Conservation (phyloP, 495 filamentous ascomycete genomes). For the Podospora bellae-mahoneyi region DNA sequence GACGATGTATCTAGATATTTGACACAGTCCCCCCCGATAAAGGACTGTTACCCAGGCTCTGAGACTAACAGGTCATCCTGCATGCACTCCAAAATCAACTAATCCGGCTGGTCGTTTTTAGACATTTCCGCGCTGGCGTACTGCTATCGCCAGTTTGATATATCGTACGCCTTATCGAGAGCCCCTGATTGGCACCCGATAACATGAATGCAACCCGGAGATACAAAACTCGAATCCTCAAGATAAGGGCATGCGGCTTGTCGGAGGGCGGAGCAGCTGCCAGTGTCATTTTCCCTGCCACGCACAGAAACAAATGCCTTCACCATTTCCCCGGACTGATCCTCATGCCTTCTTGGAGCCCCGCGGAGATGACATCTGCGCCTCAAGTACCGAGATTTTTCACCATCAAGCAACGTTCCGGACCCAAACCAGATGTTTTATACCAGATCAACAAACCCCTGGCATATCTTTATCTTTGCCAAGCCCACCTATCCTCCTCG, state of each 20-base stretch:
- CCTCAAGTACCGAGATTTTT: not conserved
- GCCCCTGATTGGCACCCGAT: not conserved
- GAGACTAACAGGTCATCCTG: too few species aligned
- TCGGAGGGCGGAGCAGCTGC: not conserved
- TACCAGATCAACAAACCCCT: not conserved
- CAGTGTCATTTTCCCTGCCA: not conserved
- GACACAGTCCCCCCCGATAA: too few species aligned
- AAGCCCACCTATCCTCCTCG: not conserved
- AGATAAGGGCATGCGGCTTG: not conserved
- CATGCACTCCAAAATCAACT: too few species aligned
- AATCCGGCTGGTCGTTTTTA: too few species aligned
- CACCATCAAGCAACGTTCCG: not conserved
- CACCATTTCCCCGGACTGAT: not conserved
- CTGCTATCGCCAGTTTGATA: not conserved
- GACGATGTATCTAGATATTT: too few species aligned
- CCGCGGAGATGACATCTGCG: constrained; percentile 13
- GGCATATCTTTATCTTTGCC: constrained; percentile 8
- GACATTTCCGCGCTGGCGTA: not conserved
- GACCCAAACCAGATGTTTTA: not conserved
- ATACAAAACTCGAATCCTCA: not conserved
- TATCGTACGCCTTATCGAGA: not conserved
- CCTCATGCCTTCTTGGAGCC: not conserved
- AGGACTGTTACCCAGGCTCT: too few species aligned
- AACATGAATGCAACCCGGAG: not conserved
- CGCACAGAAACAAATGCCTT: not conserved